phyloP scores from a whole-genome alignment of 2,329 filamentous ascomycete genomes.

The Raffaelea ambrosiae region DNA sequence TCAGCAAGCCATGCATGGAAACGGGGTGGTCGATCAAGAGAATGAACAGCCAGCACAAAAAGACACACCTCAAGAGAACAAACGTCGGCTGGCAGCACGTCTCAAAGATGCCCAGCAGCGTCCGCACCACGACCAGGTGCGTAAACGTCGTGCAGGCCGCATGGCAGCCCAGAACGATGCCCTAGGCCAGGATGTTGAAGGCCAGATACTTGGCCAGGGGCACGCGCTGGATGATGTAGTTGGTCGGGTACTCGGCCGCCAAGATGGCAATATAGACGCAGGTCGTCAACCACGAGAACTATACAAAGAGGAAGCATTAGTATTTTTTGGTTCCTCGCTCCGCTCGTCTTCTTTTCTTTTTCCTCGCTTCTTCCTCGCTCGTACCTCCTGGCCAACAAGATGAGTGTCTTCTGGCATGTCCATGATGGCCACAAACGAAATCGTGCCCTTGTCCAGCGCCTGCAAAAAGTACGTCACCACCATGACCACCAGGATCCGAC shows the following conservation, averaged over 20 bases:
- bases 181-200: slow-evolving; percentile 58
- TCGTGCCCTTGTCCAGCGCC: slow-evolving; percentile 58
- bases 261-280: slow-evolving; percentile 68
- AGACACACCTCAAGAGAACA: slow-evolving; percentile 54
- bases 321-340: too few relatives aligned
- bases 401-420: slow-evolving; percentile 42
- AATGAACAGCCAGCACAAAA: too few relatives aligned
- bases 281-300: slow-evolving; percentile 65
- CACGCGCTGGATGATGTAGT: slow-evolving; percentile 41
- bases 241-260: slow-evolving; percentile 64
- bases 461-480: slow-evolving; percentile 66
- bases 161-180: slow-evolving; percentile 46
- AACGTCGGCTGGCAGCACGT: slow-evolving; percentile 62
- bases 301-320: slow-evolving; percentile 4
- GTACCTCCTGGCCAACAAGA: slow-evolving; percentile 28
- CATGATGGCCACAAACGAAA: slow-evolving; percentile 59
- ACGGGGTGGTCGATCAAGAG: too few relatives aligned
- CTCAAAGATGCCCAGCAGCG: slow-evolving; percentile 63
- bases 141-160: slow-evolving; percentile 36
- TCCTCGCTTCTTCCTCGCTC: too few relatives aligned
- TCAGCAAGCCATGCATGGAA: too few relatives aligned
- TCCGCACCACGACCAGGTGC: slow-evolving; percentile 51
- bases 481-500: slow-evolving; percentile 61
- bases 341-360: too few relatives aligned
- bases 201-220: slow-evolving; percentile 61